These are phyloP conservation scores for Clitopilus passeckerianus DNA, from an alignment of 768 basidiomycete species.

Conservation along the genomic window DNA sequence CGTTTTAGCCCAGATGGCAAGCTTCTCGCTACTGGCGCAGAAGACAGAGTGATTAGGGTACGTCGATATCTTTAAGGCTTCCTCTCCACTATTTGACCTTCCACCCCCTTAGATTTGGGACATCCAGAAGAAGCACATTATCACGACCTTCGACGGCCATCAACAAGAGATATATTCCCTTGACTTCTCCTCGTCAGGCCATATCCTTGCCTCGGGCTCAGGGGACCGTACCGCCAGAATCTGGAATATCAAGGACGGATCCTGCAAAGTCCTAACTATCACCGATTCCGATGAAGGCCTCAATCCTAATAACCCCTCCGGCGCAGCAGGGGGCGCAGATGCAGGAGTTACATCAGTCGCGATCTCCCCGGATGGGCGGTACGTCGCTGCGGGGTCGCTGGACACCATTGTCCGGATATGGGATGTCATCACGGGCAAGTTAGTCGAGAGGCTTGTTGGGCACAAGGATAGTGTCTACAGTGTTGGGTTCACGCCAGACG, in stretches of 20 bases:
- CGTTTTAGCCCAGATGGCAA: constrained; percentile 88
- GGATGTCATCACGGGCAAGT: constrained; percentile 61
- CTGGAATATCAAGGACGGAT: constrained; percentile 37
- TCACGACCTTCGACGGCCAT: constrained; percentile 82
- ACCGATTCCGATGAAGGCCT: constrained; percentile 43
- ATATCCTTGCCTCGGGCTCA: constrained; percentile 84
- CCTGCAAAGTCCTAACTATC: constrained; percentile 41
- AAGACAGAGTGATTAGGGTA: constrained; percentile 86
- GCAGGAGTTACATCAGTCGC: constrained; percentile 77
- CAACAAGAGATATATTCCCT: constrained; percentile 93
- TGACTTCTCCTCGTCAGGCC: constrained; percentile 85
- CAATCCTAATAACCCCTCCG: constrained; percentile 13
- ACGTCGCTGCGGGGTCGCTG: constrained; percentile 64
- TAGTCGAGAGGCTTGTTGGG: constrained; percentile 74
- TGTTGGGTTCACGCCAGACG: constrained; percentile 91
- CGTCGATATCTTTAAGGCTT: neutral
- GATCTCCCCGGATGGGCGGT: constrained; percentile 68
- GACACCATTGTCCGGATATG: constrained; percentile 80
- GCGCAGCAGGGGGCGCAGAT: constrained; percentile 11
- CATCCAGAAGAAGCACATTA: constrained; percentile 73
- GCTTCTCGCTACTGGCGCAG: constrained; percentile 86
- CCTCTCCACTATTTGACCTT: neutral
- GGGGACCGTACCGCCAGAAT: constrained; percentile 57
- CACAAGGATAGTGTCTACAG: constrained; percentile 86
- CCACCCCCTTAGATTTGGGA: constrained; percentile 75